Evolutionary conservation across 345 rosid genomes (phyloP), one percentile per base, ranked within the genome.

Genomic region (Rhizophora mangle): DNA sequence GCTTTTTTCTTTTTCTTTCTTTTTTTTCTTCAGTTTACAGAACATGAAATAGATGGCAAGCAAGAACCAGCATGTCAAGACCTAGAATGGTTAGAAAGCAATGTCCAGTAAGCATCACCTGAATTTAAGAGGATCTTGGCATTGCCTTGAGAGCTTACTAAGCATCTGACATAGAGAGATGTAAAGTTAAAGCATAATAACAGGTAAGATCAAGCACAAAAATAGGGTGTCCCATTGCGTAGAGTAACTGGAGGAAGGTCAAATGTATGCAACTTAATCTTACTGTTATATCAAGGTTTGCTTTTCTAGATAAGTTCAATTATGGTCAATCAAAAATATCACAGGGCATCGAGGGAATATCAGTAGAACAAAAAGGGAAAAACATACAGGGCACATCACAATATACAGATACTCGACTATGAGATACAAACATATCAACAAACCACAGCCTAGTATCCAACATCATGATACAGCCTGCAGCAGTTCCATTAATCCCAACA

Each of bases 101-200:
- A 15, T 1, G 3, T 4, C 15, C 49, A 11, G 15, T 9, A 34
- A 52, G 32, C 36, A 52, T 62, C 60, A 70, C 73, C 73, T 60
- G 66, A 51, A 52, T 22, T 62, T 54, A 43, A 1, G 24, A 34
- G 67, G 61, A 22, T 53, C 60, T 34, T 61, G 67, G 20, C 18
- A 60, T 24, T n/a, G 26, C 52, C 31, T 18, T 18, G 60, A 34
- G 4, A 4, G 53, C 65, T 36, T 15, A 10, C 10, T 62, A 62
- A 34, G 67, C 60, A 62, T 70, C 73, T 61, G 66, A 31, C 18
- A 27, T 22, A 54, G 18, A 54, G 5, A 18, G 37, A 62, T 2
- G 51, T 6, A 30, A 16, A 16, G 9, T 32, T 13, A 46, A 58
- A 19, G 37, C 6, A 32, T 59, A 13, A 43, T 11, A 43, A 43